Percentiles rank a stretch among this genome's conserved stretches.
Conservation (phyloP, 208 protist species). For the Acanthamoeba culbertsoni region DNA sequence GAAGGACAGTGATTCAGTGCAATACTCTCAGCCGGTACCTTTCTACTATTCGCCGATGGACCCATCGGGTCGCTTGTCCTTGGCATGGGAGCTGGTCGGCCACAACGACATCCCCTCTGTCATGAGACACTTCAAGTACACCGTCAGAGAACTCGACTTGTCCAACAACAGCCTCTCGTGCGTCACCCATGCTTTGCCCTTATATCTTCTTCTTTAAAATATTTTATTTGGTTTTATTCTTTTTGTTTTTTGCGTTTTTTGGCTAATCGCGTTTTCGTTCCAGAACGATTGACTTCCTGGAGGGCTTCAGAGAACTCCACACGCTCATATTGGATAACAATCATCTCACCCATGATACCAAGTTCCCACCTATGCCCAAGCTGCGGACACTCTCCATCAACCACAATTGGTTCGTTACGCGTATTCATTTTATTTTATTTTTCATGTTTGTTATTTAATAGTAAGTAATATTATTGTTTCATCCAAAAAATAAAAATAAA, state of each 20-base stretch:
- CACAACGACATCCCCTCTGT: constrained; percentile 31
- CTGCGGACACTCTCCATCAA: constrained; percentile 49
- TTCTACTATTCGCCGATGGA: constrained; percentile 62
- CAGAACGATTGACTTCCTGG: constrained; percentile 39
- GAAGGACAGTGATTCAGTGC: constrained; percentile 38
- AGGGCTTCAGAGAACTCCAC: constrained; percentile 58
- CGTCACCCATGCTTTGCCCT: not conserved
- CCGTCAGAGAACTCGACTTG: constrained; percentile 43
- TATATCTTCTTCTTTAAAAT: not conserved
- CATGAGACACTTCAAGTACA: constrained; percentile 57
- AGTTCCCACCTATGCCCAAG: constrained; percentile 51
- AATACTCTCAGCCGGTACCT: constrained; percentile 48
- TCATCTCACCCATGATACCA: constrained; percentile 50
- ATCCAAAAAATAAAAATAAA: too few species aligned
- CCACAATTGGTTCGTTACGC: constrained; percentile 31
- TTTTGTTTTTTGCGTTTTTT: not conserved
- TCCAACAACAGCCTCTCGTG: constrained; percentile 41
- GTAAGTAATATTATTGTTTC: not conserved
- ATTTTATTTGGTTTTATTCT: too few species aligned
- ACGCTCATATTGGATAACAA: constrained; percentile 60
- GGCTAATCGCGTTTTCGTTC: not conserved
- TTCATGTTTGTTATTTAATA: not conserved
- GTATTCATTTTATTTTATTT: not conserved
- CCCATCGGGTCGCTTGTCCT: not conserved
- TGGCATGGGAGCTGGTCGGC: constrained; percentile 59